A percentile compares a stretch with the other conserved stretches of the same genome.
Conservation (phyloP, 352 stramenopile species). For the Phytopythium oedochilum region DNA sequence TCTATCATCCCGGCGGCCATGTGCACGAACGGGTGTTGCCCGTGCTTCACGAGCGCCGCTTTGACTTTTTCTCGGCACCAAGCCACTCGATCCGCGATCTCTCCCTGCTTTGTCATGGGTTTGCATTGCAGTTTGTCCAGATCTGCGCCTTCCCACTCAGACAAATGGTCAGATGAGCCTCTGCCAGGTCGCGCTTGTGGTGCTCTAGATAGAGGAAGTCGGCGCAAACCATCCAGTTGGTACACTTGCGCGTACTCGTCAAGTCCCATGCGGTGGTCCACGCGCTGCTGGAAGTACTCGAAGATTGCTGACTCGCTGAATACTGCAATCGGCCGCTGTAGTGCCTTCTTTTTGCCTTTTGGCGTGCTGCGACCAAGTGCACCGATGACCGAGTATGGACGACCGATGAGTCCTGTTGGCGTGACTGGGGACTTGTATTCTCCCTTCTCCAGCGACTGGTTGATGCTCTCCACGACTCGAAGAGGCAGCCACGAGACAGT, state of each 20-base stretch:
- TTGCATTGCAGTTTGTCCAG: slow-evolving; percentile 1
- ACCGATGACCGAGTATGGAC: not conserved
- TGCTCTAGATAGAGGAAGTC: slow-evolving; percentile 17
- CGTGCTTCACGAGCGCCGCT: slow-evolving; percentile 11
- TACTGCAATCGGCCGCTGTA: not conserved
- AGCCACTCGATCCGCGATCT: not conserved
- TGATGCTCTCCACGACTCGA: slow-evolving; percentile 30
- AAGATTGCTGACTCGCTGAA: slow-evolving; percentile 36
- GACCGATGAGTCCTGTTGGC: not conserved
- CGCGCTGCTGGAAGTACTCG: slow-evolving; percentile 38
- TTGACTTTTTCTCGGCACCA: slow-evolving; percentile 20
- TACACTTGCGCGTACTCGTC: slow-evolving; percentile 54
- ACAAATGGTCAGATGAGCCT: not conserved
- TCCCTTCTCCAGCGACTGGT: slow-evolving; percentile 27
- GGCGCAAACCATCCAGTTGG: slow-evolving; percentile 37
- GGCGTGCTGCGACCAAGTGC: not conserved
- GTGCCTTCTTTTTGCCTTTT: not conserved
- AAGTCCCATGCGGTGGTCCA: slow-evolving; percentile 10
- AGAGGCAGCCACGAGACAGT: slow-evolving; percentile 57
- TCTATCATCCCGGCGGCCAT: slow-evolving; percentile 52
- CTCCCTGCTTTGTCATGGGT: slow-evolving; percentile 15
- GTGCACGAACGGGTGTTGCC: slow-evolving; percentile 28
- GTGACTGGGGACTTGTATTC: slow-evolving; percentile 28
- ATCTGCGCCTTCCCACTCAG: slow-evolving; percentile 26
- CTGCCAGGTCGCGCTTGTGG: not conserved